A percentile compares a stretch with the other conserved stretches of the same genome.
Conservation (phyloP, 1,139 yeast species). For the Pichia sp. region DNA sequence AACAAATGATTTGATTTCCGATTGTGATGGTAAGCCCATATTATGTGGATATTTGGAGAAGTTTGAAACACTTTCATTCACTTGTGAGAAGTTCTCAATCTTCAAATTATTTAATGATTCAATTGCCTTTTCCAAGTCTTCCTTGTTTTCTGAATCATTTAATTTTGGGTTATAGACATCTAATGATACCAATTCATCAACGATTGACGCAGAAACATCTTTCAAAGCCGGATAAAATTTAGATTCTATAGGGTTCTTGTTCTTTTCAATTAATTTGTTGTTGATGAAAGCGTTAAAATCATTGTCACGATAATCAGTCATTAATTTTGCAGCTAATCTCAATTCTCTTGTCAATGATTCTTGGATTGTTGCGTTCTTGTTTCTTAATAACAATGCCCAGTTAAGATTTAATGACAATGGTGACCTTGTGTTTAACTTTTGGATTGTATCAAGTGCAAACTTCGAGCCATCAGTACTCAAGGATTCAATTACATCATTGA, state of each 20-base stretch:
- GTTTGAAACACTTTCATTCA: slow-evolving; percentile 38
- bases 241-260: slow-evolving; percentile 21
- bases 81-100: slow-evolving; percentile 27
- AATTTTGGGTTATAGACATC: slow-evolving; percentile 23
- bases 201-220: slow-evolving; percentile 27
- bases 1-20: slow-evolving; percentile 50
- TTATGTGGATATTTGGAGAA: slow-evolving; percentile 59
- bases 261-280: slow-evolving; percentile 50
- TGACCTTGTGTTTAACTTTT: slow-evolving; percentile 55
- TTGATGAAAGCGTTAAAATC: slow-evolving; percentile 73
- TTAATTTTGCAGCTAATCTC: slow-evolving; percentile 69
- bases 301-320: slow-evolving; percentile 50
- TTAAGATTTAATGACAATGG: slow-evolving; percentile 76
- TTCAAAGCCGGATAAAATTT: slow-evolving; percentile 31
- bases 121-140: slow-evolving; percentile 18
- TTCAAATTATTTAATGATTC: slow-evolving; percentile 29
- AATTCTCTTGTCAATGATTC: slow-evolving; percentile 70
- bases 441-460: slow-evolving; percentile 59
- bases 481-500: slow-evolving; percentile 56
- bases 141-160: slow-evolving; percentile 7
- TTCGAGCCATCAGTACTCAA: slow-evolving; percentile 51
- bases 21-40: slow-evolving; percentile 74
- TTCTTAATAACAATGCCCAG: slow-evolving; percentile 60
- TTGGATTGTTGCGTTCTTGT: slow-evolving; percentile 51
- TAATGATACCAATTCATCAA: slow-evolving; percentile 24